A percentile compares a stretch with the other conserved stretches of the same genome.
phyloP scores from a whole-genome alignment of 495 filamentous ascomycete species.

The Podospora pseudopauciseta region DNA sequence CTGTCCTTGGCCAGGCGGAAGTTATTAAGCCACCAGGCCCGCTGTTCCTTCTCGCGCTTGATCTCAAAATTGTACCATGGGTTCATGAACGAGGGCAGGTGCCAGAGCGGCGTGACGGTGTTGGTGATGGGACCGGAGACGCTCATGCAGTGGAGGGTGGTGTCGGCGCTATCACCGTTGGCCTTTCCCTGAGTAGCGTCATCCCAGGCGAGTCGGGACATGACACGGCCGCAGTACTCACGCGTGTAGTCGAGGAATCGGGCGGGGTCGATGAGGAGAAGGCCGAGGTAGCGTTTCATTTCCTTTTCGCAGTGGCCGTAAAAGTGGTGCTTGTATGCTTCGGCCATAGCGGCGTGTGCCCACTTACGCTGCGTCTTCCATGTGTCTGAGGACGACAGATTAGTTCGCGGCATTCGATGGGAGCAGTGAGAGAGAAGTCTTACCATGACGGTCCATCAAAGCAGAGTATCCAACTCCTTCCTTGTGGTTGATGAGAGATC shows the following conservation, averaged over 20 bases:
- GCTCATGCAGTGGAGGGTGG: constrained; percentile 47
- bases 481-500: constrained; percentile 47
- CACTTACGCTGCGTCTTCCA: constrained; percentile 49
- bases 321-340: constrained; percentile 45
- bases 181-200: constrained; percentile 41
- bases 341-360: constrained; percentile 47
- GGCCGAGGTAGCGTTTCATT: constrained; percentile 40
- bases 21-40: constrained; percentile 44
- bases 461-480: constrained; percentile 45
- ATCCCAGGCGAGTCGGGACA: constrained; percentile 48
- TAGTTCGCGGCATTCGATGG: neutral
- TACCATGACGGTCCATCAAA: constrained; percentile 49
- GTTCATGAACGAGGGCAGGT: constrained; percentile 38
- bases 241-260: constrained; percentile 45
- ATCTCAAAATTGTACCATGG: constrained; percentile 47
- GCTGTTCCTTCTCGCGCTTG: constrained; percentile 38
- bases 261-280: constrained; percentile 42
- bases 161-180: constrained; percentile 44
- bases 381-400: constrained; percentile 27
- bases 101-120: constrained; percentile 46
- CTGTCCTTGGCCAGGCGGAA: constrained; percentile 40
- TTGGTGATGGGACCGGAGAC: constrained; percentile 48
- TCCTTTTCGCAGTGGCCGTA: constrained; percentile 48
- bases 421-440: constrained; percentile 9
- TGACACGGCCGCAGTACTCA: constrained; percentile 46